Conservation (phyloP, 1,139 yeast species). For the Lodderomyces beijingensis region DNA sequence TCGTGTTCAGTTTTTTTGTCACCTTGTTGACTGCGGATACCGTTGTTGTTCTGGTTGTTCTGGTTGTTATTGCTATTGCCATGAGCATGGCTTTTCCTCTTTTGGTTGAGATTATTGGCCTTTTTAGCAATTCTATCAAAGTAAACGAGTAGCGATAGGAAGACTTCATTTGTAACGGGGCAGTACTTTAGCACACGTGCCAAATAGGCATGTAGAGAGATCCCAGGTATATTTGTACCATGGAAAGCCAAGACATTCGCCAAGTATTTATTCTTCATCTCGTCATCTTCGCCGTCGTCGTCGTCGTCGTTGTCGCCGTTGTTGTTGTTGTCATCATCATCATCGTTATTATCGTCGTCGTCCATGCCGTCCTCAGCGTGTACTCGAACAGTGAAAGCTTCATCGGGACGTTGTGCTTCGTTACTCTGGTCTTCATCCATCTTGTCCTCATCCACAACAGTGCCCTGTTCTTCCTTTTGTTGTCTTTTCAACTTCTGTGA, state of each 20-base stretch:
- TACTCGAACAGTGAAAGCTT: constrained; percentile 2
- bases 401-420: constrained; percentile 7
- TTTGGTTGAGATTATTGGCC: constrained; percentile 54
- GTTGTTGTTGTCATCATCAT: constrained; percentile 15
- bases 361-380: constrained; percentile 9
- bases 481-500: constrained; percentile 18
- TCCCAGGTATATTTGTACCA: constrained; percentile 94
- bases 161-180: constrained; percentile 96
- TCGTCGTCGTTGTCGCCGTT: constrained; percentile 17
- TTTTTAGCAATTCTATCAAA: constrained; percentile 91
- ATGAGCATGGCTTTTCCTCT: constrained; percentile 13
- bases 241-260: constrained; percentile 87
- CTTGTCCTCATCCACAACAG: constrained; percentile 12
- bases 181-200: constrained; percentile 91
- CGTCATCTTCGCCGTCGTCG: constrained; percentile 40
- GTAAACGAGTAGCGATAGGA: constrained; percentile 81
- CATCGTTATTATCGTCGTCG: constrained; percentile 13
- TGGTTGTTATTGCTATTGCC: constrained; percentile 9
- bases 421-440: constrained; percentile 12
- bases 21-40: not conserved
- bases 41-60: not conserved
- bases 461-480: constrained; percentile 9
- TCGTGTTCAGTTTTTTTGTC: constrained; percentile 8
- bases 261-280: constrained; percentile 51
- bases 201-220: constrained; percentile 82